phyloP scores from a whole-genome alignment of 371 early-diverging fungal species.

The Mucor plumbeus region DNA sequence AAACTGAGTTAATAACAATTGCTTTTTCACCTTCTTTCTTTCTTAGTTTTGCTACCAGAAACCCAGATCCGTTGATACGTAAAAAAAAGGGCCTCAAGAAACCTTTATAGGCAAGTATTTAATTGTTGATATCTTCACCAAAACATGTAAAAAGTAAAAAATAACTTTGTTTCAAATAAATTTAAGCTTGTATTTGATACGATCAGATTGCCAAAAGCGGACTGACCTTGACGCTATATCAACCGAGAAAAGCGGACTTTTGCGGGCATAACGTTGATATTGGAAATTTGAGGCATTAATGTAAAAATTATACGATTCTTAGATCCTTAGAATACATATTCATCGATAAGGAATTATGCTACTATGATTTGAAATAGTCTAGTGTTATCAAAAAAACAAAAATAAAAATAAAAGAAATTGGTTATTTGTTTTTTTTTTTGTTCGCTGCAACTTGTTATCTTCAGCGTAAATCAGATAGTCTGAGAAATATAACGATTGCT shows the following conservation, averaged over 20 bases:
- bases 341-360: not conserved
- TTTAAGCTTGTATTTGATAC: constrained; percentile 1
- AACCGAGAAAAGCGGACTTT: not conserved
- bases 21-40: no score
- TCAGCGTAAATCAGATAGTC: not conserved
- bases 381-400: not conserved
- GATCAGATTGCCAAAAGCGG: constrained; percentile 1
- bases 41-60: not conserved
- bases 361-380: constrained; percentile 1
- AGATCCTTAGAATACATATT: not conserved
- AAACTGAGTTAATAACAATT: no score
- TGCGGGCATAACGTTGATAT: not conserved
- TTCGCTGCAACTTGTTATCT: not conserved
- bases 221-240: not conserved
- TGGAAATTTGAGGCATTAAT: not conserved
- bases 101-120: not conserved
- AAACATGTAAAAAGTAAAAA: not conserved
- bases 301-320: not conserved
- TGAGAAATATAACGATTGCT: not conserved
- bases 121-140: not conserved
- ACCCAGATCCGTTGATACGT: not conserved
- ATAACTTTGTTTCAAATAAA: not conserved
- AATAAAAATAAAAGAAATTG: not conserved
- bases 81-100: no score
- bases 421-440: not conserved